phyloP scores from a whole-genome alignment of 1,284 basidiomycete species.

The Apiotrichum siamense region DNA sequence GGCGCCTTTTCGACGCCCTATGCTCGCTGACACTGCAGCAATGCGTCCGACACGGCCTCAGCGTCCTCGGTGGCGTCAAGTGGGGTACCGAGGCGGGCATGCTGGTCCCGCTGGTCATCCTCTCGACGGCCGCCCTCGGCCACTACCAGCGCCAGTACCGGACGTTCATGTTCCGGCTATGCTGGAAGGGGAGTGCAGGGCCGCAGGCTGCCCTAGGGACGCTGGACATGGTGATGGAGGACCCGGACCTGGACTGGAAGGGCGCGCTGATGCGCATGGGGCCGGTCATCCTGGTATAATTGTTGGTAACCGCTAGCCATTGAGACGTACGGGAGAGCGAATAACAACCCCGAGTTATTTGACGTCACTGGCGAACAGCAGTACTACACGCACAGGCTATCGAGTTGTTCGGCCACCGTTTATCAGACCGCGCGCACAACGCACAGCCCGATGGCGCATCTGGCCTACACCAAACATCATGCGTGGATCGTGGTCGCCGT shows the following conservation, averaged over 20 bases:
- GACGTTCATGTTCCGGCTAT: conserved; percentile 11
- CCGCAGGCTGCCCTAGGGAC: conserved; percentile 8
- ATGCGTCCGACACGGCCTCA: conserved; percentile 4
- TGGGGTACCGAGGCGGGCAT: conserved; percentile 16
- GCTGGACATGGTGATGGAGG: conserved; percentile 7
- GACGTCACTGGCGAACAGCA: too few relatives aligned
- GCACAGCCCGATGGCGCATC: too few relatives aligned
- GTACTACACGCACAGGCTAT: too few relatives aligned
- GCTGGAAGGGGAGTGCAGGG: conserved; percentile 18
- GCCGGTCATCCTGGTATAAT: conserved; percentile 7
- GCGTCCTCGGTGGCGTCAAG: conserved; percentile 7
- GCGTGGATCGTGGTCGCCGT: too few relatives aligned
- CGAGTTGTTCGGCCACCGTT: too few relatives aligned
- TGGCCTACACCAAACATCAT: too few relatives aligned
- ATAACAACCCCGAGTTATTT: too few relatives aligned
- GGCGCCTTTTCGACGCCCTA: not conserved
- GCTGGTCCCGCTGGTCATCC: conserved; percentile 10
- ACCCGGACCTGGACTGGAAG: conserved; percentile 5
- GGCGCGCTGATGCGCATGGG: conserved; percentile 4
- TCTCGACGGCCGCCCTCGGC: conserved; percentile 4
- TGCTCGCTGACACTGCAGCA: conserved; percentile 3
- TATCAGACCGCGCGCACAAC: too few relatives aligned
- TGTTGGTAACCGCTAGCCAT: too few relatives aligned
- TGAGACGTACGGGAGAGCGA: too few relatives aligned
- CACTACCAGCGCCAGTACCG: conserved; percentile 7